Evolutionary conservation across 345 rosid genomes (phyloP).

Genomic region (Arabidopsis suecica): DNA sequence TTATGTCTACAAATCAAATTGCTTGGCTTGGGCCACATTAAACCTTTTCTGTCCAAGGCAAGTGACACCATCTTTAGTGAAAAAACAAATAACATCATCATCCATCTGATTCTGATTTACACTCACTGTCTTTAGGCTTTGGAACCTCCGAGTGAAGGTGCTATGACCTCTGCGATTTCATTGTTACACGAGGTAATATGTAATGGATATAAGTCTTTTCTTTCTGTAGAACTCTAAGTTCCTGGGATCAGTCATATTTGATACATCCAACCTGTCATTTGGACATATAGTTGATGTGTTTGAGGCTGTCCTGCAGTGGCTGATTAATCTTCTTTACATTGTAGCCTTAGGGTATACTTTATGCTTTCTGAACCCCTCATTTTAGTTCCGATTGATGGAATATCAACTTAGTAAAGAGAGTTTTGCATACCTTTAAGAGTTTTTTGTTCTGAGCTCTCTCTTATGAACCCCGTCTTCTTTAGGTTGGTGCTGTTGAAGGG

Average conservation of each 20-base stretch:
- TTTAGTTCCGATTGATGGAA: background rate
- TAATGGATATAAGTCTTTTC: background rate
- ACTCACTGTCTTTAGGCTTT: constrained; percentile 65
- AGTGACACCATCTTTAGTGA: constrained; percentile 26
- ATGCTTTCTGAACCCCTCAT: background rate
- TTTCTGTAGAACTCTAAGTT: background rate
- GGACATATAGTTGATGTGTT: constrained; percentile 25
- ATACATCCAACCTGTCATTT: constrained; percentile 14
- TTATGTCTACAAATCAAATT: constrained; percentile 91
- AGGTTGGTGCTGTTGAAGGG: constrained; percentile 95
- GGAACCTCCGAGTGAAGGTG: constrained; percentile 91
- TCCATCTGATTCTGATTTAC: constrained; percentile 30
- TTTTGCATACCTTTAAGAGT: constrained; percentile 14
- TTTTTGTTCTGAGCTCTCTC: constrained; percentile 15
- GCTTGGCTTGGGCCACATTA: constrained; percentile 80
- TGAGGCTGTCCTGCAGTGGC: constrained; percentile 16
- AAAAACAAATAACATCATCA: constrained; percentile 6
- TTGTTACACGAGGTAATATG: constrained; percentile 74
- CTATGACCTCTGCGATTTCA: constrained; percentile 80
- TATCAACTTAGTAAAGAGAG: constrained; percentile 1
- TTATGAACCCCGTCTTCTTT: constrained; percentile 36
- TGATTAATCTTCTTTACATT: background rate
- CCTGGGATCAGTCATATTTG: constrained; percentile 15
- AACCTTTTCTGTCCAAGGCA: constrained; percentile 77
- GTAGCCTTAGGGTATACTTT: constrained; percentile 6